Evolutionary conservation across 2,329 filamentous ascomycete species (phyloP).

Genomic region (Saccharata proteae): DNA sequence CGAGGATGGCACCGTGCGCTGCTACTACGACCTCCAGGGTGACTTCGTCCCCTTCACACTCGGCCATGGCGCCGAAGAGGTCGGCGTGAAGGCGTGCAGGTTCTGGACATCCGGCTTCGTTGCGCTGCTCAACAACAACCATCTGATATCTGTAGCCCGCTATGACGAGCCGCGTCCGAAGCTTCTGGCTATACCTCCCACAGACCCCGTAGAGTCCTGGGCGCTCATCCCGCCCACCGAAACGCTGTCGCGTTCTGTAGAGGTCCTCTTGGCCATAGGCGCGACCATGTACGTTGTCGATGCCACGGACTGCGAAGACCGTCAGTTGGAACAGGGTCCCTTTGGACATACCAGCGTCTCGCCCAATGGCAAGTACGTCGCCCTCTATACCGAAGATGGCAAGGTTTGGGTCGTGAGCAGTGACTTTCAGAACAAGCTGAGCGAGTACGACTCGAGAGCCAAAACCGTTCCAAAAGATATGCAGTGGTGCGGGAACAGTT

Average conservation of each 20-base stretch:
- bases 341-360: slow-evolving; percentile 87
- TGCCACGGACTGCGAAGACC: slow-evolving; percentile 79
- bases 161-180: slow-evolving; percentile 87
- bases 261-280: slow-evolving; percentile 76
- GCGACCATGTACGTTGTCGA: slow-evolving; percentile 81
- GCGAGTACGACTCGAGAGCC: slow-evolving; percentile 81
- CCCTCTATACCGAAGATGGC: slow-evolving; percentile 74
- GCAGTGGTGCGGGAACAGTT: slow-evolving; percentile 94
- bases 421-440: slow-evolving; percentile 85
- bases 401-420: slow-evolving; percentile 83
- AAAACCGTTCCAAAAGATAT: slow-evolving; percentile 77
- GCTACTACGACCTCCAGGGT: slow-evolving; percentile 82
- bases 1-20: slow-evolving; percentile 78
- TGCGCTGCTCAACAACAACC: slow-evolving; percentile 78
- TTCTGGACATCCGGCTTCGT: slow-evolving; percentile 94
- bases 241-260: slow-evolving; percentile 83
- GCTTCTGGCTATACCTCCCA: slow-evolving; percentile 61
- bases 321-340: slow-evolving; percentile 79
- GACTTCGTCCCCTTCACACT: slow-evolving; percentile 93
- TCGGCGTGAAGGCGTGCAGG: slow-evolving; percentile 74
- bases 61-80: slow-evolving; percentile 78
- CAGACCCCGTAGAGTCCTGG: slow-evolving; percentile 78
- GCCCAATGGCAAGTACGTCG: slow-evolving; percentile 78
- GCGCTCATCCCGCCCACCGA: slow-evolving; percentile 75
- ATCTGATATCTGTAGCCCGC: slow-evolving; percentile 71